These are phyloP conservation scores for Millerozyma miso DNA, from an alignment of 805 yeast genomes.

Conservation along the genomic window DNA sequence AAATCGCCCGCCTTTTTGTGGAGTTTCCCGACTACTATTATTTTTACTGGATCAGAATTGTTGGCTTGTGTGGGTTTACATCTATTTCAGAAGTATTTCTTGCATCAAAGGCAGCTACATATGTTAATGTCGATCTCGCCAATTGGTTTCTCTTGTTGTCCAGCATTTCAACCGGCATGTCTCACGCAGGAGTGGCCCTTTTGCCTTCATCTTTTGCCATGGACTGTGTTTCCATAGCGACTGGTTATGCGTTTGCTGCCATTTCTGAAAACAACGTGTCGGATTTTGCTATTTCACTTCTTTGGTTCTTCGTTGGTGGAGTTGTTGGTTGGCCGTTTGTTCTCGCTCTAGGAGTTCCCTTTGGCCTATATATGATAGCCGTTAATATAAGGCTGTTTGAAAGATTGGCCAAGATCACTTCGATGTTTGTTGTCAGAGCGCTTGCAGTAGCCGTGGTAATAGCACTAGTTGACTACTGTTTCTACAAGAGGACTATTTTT, in stretches of 20 bases:
- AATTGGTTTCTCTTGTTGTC: constrained; percentile 62
- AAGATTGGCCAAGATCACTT: constrained; percentile 3
- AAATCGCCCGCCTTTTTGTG: constrained; percentile 9
- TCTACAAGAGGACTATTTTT: constrained; percentile 56
- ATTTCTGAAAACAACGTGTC: constrained; percentile 4
- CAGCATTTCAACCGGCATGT: constrained; percentile 72
- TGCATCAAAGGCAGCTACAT: constrained; percentile 35
- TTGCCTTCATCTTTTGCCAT: constrained; percentile 77
- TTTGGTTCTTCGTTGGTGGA: constrained; percentile 61
- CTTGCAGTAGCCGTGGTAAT: constrained; percentile 18
- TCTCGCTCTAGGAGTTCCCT: constrained; percentile 59
- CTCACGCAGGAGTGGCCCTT: constrained; percentile 82
- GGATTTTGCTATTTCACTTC: constrained; percentile 22
- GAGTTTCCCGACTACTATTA: constrained; percentile 21
- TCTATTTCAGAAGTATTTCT: constrained; percentile 51
- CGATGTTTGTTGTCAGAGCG: constrained; percentile 15
- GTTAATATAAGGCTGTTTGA: constrained; percentile 3
- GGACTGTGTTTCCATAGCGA: constrained; percentile 43
- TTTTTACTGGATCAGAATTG: constrained; percentile 53
- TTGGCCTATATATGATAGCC: constrained; percentile 34
- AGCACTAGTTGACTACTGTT: constrained; percentile 48
- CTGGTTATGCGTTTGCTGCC: constrained; percentile 31
- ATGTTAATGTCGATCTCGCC: constrained; percentile 39
- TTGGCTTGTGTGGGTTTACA: constrained; percentile 34
- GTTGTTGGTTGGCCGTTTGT: constrained; percentile 91